Evolutionary conservation across 495 filamentous ascomycete species (phyloP).

Genomic region (Aspergillus hancockii): DNA sequence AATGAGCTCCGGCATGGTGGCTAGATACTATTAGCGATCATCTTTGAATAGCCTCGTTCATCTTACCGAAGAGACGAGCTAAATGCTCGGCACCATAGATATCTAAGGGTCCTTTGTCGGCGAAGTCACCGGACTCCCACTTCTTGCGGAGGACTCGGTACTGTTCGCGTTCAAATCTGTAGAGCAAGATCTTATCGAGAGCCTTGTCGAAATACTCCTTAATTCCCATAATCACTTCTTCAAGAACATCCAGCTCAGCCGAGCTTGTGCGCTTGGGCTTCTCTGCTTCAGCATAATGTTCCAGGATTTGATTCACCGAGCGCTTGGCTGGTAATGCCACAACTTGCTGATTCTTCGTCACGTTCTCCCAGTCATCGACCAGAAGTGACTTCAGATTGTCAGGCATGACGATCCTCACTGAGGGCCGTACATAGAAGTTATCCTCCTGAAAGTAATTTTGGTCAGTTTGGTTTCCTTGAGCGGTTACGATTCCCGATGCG

Average conservation of each 20-base stretch:
- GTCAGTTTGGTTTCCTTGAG: neutral
- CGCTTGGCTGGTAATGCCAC: conserved; percentile 77
- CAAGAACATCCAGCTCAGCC: conserved; percentile 77
- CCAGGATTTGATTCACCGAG: conserved; percentile 74
- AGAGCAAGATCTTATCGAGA: conserved; percentile 84
- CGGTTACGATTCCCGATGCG: neutral
- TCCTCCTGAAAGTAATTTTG: conserved; percentile 66
- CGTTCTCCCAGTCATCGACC: conserved; percentile 98
- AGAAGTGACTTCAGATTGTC: conserved; percentile 86
- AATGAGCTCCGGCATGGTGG: conserved; percentile 87
- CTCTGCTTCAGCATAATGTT: conserved; percentile 73
- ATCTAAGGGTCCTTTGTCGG: conserved; percentile 67
- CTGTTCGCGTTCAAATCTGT: conserved; percentile 87
- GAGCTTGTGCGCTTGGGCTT: conserved; percentile 62
- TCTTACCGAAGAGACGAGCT: conserved; percentile 79
- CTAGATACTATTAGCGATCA: conserved; percentile 43
- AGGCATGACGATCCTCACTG: conserved; percentile 75
- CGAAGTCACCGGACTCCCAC: conserved; percentile 57
- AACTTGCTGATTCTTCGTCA: conserved; percentile 89
- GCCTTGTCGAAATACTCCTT: conserved; percentile 89
- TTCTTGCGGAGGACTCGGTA: conserved; percentile 70
- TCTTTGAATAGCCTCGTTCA: conserved; percentile 15
- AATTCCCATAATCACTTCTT: conserved; percentile 81
- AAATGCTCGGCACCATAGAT: conserved; percentile 95
- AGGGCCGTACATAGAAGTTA: conserved; percentile 72